These are phyloP conservation scores for Mytilinidion resinicola DNA, from an alignment of 495 filamentous ascomycete species.

Conservation along the genomic window DNA sequence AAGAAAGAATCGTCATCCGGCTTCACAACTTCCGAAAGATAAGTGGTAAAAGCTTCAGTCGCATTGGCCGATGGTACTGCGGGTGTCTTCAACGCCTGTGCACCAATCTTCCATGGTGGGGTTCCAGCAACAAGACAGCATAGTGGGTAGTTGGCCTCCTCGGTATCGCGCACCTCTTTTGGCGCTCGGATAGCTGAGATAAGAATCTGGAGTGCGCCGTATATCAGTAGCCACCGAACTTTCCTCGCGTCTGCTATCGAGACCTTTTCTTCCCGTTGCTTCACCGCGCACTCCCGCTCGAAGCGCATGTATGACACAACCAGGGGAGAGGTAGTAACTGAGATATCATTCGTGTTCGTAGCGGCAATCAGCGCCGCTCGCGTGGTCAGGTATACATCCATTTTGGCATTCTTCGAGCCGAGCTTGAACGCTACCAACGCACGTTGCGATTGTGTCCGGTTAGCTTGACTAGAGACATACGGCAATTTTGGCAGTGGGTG, in stretches of 20 bases:
- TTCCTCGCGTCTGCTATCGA: slow-evolving; percentile 38
- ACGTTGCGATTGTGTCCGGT: slow-evolving; percentile 27
- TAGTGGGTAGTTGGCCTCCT: slow-evolving; percentile 32
- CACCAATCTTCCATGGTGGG: slow-evolving; percentile 26
- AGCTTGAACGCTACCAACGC: slow-evolving; percentile 29
- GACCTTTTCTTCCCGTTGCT: slow-evolving; percentile 37
- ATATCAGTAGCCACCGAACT: slow-evolving; percentile 65
- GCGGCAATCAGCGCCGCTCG: slow-evolving; percentile 35
- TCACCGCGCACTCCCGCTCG: slow-evolving; percentile 37
- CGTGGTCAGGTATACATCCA: slow-evolving; percentile 28
- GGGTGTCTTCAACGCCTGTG: slow-evolving; percentile 5
- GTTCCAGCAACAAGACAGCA: slow-evolving; percentile 30
- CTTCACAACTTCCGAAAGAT: slow-evolving; percentile 3
- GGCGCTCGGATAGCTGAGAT: slow-evolving; percentile 35
- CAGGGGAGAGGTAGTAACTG: slow-evolving; percentile 32
- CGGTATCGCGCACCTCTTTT: slow-evolving; percentile 34
- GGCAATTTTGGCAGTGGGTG: slow-evolving; percentile 58
- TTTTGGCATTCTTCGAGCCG: slow-evolving; percentile 28
- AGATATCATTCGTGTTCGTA: slow-evolving; percentile 35
- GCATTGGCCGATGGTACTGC: slow-evolving; percentile 6
- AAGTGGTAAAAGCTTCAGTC: slow-evolving; percentile 11
- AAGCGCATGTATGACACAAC: slow-evolving; percentile 44
- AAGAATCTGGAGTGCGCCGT: slow-evolving; percentile 58
- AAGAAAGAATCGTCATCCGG: background rate
- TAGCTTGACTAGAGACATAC: slow-evolving; percentile 23